Evolutionary conservation across 305 asterid genomes (phyloP).

Genomic region (Caryopteris hybrid): DNA sequence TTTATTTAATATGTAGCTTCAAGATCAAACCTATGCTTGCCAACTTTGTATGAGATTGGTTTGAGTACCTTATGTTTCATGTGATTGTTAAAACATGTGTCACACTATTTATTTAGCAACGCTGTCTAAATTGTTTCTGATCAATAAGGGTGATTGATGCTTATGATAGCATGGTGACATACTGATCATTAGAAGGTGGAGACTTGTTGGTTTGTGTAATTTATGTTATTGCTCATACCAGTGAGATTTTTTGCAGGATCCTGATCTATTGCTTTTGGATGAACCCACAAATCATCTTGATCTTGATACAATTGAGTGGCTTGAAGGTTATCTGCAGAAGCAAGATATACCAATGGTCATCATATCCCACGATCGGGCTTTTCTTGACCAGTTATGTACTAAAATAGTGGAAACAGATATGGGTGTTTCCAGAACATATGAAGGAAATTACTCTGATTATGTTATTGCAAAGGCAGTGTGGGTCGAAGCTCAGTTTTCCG

Average conservation of each 20-base stretch:
- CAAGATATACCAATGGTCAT: constrained; percentile 99
- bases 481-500: constrained; percentile 82
- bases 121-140: background rate
- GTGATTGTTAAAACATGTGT: too few relatives aligned
- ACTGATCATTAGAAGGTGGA: too few relatives aligned
- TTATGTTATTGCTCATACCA: too few relatives aligned
- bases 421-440: constrained; percentile 89
- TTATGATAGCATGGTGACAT: background rate
- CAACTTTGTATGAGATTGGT: too few relatives aligned
- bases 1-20: too few relatives aligned
- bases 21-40: too few relatives aligned
- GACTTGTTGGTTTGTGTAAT: too few relatives aligned
- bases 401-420: constrained; percentile 96
- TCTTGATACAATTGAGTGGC: constrained; percentile 98
- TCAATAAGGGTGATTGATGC: background rate
- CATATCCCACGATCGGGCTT: constrained; percentile 97
- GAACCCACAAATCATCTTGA: constrained; percentile 99
- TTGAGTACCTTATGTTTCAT: too few relatives aligned
- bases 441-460: constrained; percentile 84
- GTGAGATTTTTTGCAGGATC: constrained; percentile 53
- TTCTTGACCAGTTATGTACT: constrained; percentile 92
- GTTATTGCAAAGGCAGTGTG: constrained; percentile 67
- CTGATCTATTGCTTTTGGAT: constrained; percentile 83
- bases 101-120: background rate
- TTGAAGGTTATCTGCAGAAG: constrained; percentile 86